Base-by-base conservation (phyloP, 2,329 filamentous ascomycete species). In the Colletotrichum ledebouriae region DNA sequence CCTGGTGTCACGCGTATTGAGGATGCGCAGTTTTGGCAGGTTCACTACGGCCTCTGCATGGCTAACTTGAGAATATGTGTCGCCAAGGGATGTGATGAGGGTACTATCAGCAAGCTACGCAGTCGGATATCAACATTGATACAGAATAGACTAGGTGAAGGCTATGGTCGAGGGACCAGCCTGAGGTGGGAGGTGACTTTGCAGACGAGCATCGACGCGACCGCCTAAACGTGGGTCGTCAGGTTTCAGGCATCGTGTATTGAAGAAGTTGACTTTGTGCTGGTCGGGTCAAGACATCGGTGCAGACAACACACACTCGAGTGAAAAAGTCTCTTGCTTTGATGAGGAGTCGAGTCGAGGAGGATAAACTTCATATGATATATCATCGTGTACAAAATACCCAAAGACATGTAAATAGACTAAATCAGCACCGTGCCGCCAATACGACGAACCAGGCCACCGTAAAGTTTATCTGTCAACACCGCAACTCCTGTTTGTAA, bases 11-110 rank as follows among this genome's bases (percentile, higher is more conserved):
- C 87, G 50, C 86, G 87, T 1, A 89, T 99, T 53, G 93, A 98
- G 66, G 94, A 98, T 75, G 95, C 94, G 2, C 90, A 94, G 76
- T 97, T 99, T 79, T 99, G 96, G 96, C 96, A 99, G 82, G 96
- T 98, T 13, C 96, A 99, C 80, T 98, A 98, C 77, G 94, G 95
- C 2, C 84, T 98, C 46, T 97, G 94, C 76, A 97, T 98, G 92
- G 96, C 96, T 9, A 98, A 97, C 76, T 79, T 99, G 72, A 97
- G 94, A 78, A 80, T 99, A 20, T 87, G 90, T 67, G 87, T 97
- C 29, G 78, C 82, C 4, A 83, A 81, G 70, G 91, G 90, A 4
- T 83, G 80, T 52, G 90, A 92, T 49, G 93, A 96, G 70, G 88
- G 91, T 13, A 87, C 90, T 6, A 82, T 97, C 67, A 85, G 86